Evolutionary conservation across 768 basidiomycete species (phyloP), one percentile per base, ranked within the genome.

Genomic region (Crassisporium funariophilum): DNA sequence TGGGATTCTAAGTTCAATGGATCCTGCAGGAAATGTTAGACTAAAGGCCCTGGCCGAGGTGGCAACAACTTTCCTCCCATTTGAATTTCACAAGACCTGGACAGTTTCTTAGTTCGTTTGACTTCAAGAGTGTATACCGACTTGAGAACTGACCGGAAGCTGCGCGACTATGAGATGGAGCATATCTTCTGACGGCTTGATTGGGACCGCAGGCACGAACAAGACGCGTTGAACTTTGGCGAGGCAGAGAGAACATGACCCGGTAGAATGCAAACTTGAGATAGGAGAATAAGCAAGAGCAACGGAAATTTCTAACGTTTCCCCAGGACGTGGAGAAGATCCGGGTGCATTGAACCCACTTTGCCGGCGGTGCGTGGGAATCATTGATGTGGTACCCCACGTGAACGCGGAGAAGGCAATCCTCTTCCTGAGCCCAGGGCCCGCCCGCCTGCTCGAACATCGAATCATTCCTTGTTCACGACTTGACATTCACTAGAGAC

Each of bases 1-100:
- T 90, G 75, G 0, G 82, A 81, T 49, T 92, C 88, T 21, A 93
- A 59, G 57, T 81, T 81, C 54, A 98, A 70, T 0, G 94, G 89
- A 62, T 98, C 95, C 91, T 94, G 47, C 33, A 41, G 3, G 20
- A 42, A 21, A 19, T n/a, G 35, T 43, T n/a, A 41, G 27, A 12
- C 10, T 27, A 36, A 43, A 15, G 10, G 19, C 15, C 22, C 21
- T 15, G 3, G 19, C 16, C 6, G n/a, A 35, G 41, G 35, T 24
- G 4, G 15, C 13, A 12, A 9, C 7, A 21, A n/a, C 36, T 38
- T 58, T 67, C 74, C 72, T 76, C 71, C 75, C 75, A 77, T 36
- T 75, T 59, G 47, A 74, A 76, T 54, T 70, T 70, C 34, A 63
- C 66, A 47, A 64, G 62, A 29, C 67, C 76, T 75, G 49, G 25